Conservation (phyloP, 352 stramenopile genomes). For the Globisporangium splendens region DNA sequence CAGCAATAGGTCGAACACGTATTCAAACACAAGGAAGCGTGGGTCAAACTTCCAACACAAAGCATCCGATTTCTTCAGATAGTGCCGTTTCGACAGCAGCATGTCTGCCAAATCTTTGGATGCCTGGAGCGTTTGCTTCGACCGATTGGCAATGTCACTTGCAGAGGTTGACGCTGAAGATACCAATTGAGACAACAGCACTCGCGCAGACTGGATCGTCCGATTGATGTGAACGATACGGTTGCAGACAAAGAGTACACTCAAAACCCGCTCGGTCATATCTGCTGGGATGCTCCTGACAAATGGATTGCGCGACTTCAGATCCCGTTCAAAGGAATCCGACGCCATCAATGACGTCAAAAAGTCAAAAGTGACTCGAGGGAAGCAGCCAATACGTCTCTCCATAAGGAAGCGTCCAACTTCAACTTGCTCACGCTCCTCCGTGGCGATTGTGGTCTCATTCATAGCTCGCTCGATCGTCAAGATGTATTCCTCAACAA, state of each 20-base stretch:
- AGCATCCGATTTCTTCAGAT: constrained; percentile 31
- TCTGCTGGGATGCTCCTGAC: constrained; percentile 20
- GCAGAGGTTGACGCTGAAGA: not conserved
- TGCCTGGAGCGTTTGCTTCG: constrained; percentile 73
- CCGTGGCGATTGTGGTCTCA: constrained; percentile 22
- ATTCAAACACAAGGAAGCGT: constrained; percentile 99
- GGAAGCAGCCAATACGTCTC: constrained; percentile 54
- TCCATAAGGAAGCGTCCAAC: constrained; percentile 59
- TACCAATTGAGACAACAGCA: constrained; percentile 23
- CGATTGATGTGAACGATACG: constrained; percentile 84
- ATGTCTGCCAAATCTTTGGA: constrained; percentile 80
- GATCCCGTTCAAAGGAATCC: constrained; percentile 49
- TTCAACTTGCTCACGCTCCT: constrained; percentile 12
- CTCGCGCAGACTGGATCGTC: constrained; percentile 50
- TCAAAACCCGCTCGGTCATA: constrained; percentile 49
- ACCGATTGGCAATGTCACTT: constrained; percentile 17
- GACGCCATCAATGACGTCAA: constrained; percentile 71
- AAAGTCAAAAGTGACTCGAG: constrained; percentile 73
- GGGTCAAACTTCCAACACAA: constrained; percentile 91
- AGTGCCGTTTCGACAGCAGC: constrained; percentile 75
- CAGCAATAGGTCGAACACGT: constrained; percentile 98
- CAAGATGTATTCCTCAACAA: constrained; percentile 50
- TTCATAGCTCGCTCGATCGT: constrained; percentile 53
- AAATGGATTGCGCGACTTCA: constrained; percentile 72
- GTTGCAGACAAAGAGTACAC: constrained; percentile 69